Percentiles rank a stretch among this genome's conserved stretches.
phyloP scores from a whole-genome alignment of 768 basidiomycete genomes.

The Boletales sp. region DNA sequence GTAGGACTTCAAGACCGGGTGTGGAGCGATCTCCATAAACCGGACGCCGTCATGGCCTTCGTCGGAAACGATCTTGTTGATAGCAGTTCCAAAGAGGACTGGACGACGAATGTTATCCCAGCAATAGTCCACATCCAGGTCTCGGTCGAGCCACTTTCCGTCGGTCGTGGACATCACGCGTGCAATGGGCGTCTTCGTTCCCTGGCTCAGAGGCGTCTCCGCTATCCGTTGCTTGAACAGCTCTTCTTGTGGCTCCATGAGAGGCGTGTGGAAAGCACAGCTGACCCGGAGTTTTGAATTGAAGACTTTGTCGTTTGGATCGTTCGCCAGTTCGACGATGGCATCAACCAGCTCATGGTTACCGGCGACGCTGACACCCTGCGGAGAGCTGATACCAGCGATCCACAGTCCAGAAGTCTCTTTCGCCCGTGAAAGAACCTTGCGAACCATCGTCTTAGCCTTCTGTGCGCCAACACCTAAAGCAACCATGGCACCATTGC shows the following conservation, averaged over 20 bases:
- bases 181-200: constrained; percentile 17
- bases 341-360: constrained; percentile 28
- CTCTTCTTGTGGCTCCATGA: constrained; percentile 33
- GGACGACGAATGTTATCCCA: constrained; percentile 36
- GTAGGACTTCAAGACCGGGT: constrained; percentile 34
- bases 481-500: constrained; percentile 35
- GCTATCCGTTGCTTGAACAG: constrained; percentile 26
- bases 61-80: constrained; percentile 29
- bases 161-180: constrained; percentile 36
- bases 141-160: constrained; percentile 30
- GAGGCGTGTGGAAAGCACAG: constrained; percentile 34
- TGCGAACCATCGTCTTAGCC: constrained; percentile 31
- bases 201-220: constrained; percentile 14
- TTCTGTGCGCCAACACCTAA: constrained; percentile 32
- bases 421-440: constrained; percentile 27
- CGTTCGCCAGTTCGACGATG: constrained; percentile 22
- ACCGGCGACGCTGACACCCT: constrained; percentile 35
- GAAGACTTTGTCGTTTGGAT: constrained; percentile 26
- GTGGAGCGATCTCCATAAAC: constrained; percentile 33
- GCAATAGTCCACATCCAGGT: constrained; percentile 26
- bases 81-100: constrained; percentile 32
- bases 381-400: constrained; percentile 35
- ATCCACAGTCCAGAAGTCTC: constrained; percentile 29
- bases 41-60: constrained; percentile 25
- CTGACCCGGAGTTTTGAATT: constrained; percentile 28